A percentile compares a stretch with the other conserved stretches of the same genome.
Conservation (phyloP, 1,284 basidiomycete species). For the Trichosporon faecale region DNA sequence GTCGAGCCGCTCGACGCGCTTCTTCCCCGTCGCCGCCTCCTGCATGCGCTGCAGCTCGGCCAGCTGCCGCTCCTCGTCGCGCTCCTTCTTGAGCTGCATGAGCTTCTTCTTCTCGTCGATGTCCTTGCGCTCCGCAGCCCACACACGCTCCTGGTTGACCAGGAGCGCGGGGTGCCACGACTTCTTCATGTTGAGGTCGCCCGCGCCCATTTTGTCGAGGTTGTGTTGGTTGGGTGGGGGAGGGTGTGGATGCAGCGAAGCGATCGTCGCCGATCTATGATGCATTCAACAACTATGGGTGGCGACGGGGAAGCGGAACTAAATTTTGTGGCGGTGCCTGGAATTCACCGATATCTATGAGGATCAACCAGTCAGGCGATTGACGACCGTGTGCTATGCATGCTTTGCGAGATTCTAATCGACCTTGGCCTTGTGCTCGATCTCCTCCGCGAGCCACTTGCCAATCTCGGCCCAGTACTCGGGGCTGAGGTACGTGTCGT, state of each 20-base stretch:
- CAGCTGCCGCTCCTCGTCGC: slow-evolving; percentile 93
- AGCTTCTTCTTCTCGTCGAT: slow-evolving; percentile 98
- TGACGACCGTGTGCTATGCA: too few relatives aligned
- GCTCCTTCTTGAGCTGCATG: slow-evolving; percentile 91
- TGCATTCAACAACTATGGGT: background rate
- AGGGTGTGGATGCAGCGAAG: slow-evolving; percentile 4
- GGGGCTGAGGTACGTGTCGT: slow-evolving; percentile 66
- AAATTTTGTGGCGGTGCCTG: slow-evolving; percentile 4
- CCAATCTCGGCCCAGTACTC: slow-evolving; percentile 65
- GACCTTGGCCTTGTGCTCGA: slow-evolving; percentile 12
- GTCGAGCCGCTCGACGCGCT: slow-evolving; percentile 87
- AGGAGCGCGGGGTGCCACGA: slow-evolving; percentile 95
- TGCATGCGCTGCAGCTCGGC: slow-evolving; percentile 93
- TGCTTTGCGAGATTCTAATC: background rate
- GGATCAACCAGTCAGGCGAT: too few relatives aligned
- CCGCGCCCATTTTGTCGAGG: slow-evolving; percentile 80
- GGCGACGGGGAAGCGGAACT: background rate
- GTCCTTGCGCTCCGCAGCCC: slow-evolving; percentile 96
- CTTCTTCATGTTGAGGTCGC: slow-evolving; percentile 71
- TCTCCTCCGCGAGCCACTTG: slow-evolving; percentile 57
- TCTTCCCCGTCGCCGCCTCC: slow-evolving; percentile 90
- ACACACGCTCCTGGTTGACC: slow-evolving; percentile 98
- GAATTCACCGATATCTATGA: background rate
- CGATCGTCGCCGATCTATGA: background rate
- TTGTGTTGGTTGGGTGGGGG: background rate